Evolutionary conservation across 2,329 filamentous ascomycete genomes (phyloP).

Genomic region (Ophiostoma fasciatum): DNA sequence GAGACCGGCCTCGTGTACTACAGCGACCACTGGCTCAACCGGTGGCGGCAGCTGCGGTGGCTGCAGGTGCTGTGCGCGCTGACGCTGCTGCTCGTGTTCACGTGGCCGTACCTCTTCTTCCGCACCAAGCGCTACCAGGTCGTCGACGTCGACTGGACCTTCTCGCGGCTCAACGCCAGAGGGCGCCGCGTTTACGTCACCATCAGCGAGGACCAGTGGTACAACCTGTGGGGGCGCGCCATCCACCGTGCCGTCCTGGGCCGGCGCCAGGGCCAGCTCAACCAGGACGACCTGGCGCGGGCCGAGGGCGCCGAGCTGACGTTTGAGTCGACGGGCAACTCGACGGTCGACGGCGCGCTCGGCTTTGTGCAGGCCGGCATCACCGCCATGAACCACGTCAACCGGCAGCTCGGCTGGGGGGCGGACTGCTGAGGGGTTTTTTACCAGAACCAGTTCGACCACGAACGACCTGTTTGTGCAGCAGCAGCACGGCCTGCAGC

Average conservation of each 20-base stretch:
- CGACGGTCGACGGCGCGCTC: conserved; percentile 24
- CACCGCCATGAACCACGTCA: conserved; percentile 35
- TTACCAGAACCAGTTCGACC: no score
- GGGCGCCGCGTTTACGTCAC: conserved; percentile 34
- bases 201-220: conserved; percentile 44
- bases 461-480: no score
- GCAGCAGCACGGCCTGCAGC: no score
- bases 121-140: conserved; percentile 54
- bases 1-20: conserved; percentile 46
- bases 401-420: conserved; percentile 40
- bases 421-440: conserved; percentile 12
- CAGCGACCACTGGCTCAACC: conserved; percentile 45
- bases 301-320: conserved; percentile 24
- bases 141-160: conserved; percentile 45
- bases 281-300: conserved; percentile 37
- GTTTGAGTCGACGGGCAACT: conserved; percentile 22
- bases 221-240: conserved; percentile 44
- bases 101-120: conserved; percentile 57
- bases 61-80: conserved; percentile 50
- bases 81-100: conserved; percentile 52
- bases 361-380: conserved; percentile 33
- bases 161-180: conserved; percentile 22
- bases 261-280: conserved; percentile 38
- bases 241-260: conserved; percentile 45
- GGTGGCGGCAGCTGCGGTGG: conserved; percentile 49